Evolutionary conservation across 345 rosid genomes (phyloP), one percentile per base, ranked within the genome.

Genomic region (Salix koriyanagi): DNA sequence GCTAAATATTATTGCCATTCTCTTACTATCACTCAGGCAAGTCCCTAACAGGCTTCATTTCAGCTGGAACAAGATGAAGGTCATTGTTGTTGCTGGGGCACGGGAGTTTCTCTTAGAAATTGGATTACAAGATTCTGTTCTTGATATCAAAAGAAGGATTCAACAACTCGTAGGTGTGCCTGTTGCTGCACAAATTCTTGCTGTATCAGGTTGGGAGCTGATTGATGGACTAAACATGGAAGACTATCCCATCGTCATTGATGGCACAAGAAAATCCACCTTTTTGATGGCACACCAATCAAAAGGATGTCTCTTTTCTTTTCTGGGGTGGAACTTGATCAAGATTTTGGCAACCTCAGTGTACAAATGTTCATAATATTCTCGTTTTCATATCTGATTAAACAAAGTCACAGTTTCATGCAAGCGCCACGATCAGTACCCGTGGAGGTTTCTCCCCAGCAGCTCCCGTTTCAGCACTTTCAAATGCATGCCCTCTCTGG

Each of bases 141-240:
- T n/a, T 54, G 61, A n/a, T n/a, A 54, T 54, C 62, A 56, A 56
- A 56, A 56, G 62, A 56, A 56, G 23, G 28, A 56, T 9, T 56
- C 62, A 56, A 56, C 26, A 66, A 30, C 71, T 88, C 34, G 87
- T 93, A 7, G 85, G 89, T 15, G 75, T 91, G 39, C 93, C 96
- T 36, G 37, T 81, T 3, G 36, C 84, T 71, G 78, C 88, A 60
- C 90, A 91, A 61, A 82, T 85, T 15, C 96, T 95, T 7, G 71
- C 90, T 2, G 90, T 90, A 2, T 88, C 46, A 6, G 94, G 90
- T 41, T 89, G 96, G 97, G 98, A 95, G 65, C 87, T 91, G 6
- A 67, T 93, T 3, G 97, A 95, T 70, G 98, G 96, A 30, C 87
- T 95, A 1, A 98, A 93, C 86, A 87, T 96, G 84, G 97, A 93